Base-by-base conservation (phyloP, 805 yeast species). In the Yamadazyma takamatsuzukensis region DNA sequence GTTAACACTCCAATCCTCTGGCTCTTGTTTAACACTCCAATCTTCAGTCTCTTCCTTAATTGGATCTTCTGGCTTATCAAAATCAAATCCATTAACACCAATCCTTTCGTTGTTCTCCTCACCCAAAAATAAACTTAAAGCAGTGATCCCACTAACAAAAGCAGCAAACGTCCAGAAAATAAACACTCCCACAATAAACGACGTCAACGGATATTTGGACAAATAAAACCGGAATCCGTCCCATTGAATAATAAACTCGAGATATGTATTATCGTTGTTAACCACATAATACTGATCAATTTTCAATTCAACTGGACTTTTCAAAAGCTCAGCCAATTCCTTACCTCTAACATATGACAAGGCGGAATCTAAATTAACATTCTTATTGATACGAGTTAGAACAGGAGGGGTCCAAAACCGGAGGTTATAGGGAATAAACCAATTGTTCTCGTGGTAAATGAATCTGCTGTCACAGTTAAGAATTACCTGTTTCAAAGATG, bases 151-250 rank as follows among this genome's bases (percentile, higher is more conserved):
- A 35, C 64, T 61, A n/a, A 53, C 33, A 2, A 41, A 18, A 5
- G 64, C 49, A 33, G 66, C 54, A 12, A 58, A 33, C 1, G 37
- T 15, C 71, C 74, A 70, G 40, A 67, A 68, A 4, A 56, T 7
- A 0, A 42, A 33, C 4, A 61, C 61, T 3, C 74, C 75, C 15
- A 64, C 19, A 8, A 59, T 12, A 27, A 65, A 53, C 23, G 64
- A 56, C 3, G 50, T 37, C 11, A 37, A 43, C 27, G 57, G 60
- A 40, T 64, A 63, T 26, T 59, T 50, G 29, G 55, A 62, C 21
- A 70, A 33, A 37, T 62, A 67, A 43, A 57, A 64, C 21, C 75
- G 49, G 25, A 68, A 48, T 0, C 76, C 76, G 16, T 53, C 51
- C 60, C 68, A 69, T 31, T 59, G 57, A 9, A 66, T 54, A 13